Evolutionary conservation across 106 monocot genomes (phyloP).

Genomic region (Phalaenopsis equestris): DNA sequence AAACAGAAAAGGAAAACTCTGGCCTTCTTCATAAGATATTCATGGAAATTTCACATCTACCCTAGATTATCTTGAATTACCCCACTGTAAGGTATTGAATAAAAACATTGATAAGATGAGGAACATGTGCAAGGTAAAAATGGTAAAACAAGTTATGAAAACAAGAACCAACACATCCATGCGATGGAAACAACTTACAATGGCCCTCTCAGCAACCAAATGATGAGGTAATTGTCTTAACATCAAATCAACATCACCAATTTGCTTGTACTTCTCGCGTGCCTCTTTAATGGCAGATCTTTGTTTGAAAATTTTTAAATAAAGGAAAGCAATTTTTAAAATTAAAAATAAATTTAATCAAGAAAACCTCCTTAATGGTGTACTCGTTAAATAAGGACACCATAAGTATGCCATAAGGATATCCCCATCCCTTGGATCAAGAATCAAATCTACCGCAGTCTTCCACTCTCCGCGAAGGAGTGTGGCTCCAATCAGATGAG

Average conservation of each 20-base stretch:
- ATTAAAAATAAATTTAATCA: not conserved
- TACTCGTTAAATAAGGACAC: not conserved
- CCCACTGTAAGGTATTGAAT: not conserved
- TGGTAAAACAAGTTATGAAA: not conserved
- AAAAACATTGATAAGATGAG: not conserved
- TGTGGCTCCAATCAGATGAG: constrained; percentile 82
- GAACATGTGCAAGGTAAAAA: not conserved
- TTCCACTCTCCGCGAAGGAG: constrained; percentile 96
- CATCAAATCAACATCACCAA: constrained; percentile 61
- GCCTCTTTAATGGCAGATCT: constrained; percentile 41
- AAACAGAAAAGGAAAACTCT: not conserved
- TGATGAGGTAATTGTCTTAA: constrained; percentile 63
- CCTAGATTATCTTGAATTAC: not conserved
- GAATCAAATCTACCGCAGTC: constrained; percentile 67
- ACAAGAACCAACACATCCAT: not conserved
- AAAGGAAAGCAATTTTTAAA: constrained; percentile 16
- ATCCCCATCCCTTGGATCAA: constrained; percentile 98
- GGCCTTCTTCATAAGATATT: not conserved
- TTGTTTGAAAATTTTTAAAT: constrained; percentile 62
- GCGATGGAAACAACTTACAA: constrained; percentile 52
- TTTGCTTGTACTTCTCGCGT: constrained; percentile 62
- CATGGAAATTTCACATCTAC: not conserved
- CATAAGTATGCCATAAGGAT: constrained; percentile 47
- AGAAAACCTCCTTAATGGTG: constrained; percentile 4
- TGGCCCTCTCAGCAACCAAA: constrained; percentile 85